Conservation (phyloP, 2,329 filamentous ascomycete genomes). For the Alternaria ventricosa region DNA sequence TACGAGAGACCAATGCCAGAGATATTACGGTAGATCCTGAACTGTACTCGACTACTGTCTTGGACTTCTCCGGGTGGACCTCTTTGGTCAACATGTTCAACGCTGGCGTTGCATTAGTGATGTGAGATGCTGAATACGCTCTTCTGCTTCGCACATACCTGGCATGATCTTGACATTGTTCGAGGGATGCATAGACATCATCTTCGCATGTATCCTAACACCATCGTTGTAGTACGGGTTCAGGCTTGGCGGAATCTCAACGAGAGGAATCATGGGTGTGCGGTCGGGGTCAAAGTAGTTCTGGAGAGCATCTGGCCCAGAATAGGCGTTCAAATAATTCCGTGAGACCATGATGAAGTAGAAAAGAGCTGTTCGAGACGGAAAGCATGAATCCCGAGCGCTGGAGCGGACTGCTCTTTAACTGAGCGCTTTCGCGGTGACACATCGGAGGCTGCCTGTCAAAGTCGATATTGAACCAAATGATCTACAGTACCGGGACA, state of each 20-base stretch:
- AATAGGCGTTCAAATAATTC: conserved; percentile 60
- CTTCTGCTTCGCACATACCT: conserved; percentile 43
- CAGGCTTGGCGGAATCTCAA: conserved; percentile 64
- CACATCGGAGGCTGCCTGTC: neutral
- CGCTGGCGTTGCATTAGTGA: conserved; percentile 4
- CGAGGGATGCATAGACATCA: conserved; percentile 69
- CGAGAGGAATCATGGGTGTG: conserved; percentile 64
- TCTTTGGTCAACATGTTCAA: conserved; percentile 27
- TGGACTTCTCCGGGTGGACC: conserved; percentile 18
- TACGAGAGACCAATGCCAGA: conserved; percentile 25
- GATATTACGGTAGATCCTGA: conserved; percentile 32
- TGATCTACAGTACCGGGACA: neutral
- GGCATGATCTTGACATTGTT: conserved; percentile 71
- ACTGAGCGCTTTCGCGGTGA: neutral
- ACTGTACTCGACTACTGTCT: conserved; percentile 29
- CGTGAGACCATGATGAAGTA: conserved; percentile 11
- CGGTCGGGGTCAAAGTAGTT: conserved; percentile 67
- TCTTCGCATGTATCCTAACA: conserved; percentile 69
- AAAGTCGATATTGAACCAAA: neutral
- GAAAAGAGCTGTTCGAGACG: neutral
- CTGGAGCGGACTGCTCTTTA: conserved; percentile 1
- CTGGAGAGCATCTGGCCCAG: conserved; percentile 62
- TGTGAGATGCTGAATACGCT: neutral
- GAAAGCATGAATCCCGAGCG: neutral
- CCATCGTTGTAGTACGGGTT: conserved; percentile 66